phyloP scores from a whole-genome alignment of 2,329 filamentous ascomycete species.

The Fusarium solani-melongenae region DNA sequence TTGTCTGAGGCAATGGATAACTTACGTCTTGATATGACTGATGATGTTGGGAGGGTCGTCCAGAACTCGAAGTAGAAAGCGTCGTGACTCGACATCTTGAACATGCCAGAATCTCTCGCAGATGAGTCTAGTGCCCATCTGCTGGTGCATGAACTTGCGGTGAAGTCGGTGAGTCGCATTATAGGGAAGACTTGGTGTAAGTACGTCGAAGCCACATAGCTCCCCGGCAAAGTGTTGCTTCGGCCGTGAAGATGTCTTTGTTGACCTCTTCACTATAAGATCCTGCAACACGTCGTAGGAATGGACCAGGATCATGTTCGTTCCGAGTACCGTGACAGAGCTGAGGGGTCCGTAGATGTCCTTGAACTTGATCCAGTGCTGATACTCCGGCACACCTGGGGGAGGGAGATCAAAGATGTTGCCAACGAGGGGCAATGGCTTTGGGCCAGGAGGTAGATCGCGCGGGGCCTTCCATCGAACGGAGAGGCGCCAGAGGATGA shows the following conservation, averaged over 20 bases:
- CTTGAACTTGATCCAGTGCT: slow-evolving; percentile 56
- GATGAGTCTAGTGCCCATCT: slow-evolving; percentile 41
- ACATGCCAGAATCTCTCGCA: slow-evolving; percentile 28
- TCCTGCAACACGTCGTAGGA: slow-evolving; percentile 49
- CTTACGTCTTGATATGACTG: slow-evolving; percentile 45
- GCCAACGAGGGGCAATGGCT: slow-evolving; percentile 58
- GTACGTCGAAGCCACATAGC: slow-evolving; percentile 37
- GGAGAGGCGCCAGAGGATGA: slow-evolving; percentile 18
- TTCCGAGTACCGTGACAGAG: slow-evolving; percentile 54
- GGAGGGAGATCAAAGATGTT: slow-evolving; percentile 61
- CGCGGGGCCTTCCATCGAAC: slow-evolving; percentile 2
- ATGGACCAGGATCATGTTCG: slow-evolving; percentile 54
- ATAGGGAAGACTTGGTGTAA: slow-evolving; percentile 32
- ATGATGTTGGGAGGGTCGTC: slow-evolving; percentile 34
- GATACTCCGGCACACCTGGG: slow-evolving; percentile 47
- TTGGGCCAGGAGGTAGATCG: slow-evolving; percentile 60
- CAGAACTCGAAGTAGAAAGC: slow-evolving; percentile 39
- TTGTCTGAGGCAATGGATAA: background rate
- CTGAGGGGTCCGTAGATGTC: slow-evolving; percentile 52
- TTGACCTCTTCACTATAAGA: slow-evolving; percentile 49
- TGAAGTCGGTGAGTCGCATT: slow-evolving; percentile 30
- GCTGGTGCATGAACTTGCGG: slow-evolving; percentile 46
- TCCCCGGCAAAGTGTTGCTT: slow-evolving; percentile 33
- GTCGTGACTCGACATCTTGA: slow-evolving; percentile 43
- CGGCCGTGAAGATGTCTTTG: slow-evolving; percentile 48